These are phyloP conservation scores for Candida cerambycidarum DNA, from an alignment of 805 yeast genomes.

Conservation along the genomic window DNA sequence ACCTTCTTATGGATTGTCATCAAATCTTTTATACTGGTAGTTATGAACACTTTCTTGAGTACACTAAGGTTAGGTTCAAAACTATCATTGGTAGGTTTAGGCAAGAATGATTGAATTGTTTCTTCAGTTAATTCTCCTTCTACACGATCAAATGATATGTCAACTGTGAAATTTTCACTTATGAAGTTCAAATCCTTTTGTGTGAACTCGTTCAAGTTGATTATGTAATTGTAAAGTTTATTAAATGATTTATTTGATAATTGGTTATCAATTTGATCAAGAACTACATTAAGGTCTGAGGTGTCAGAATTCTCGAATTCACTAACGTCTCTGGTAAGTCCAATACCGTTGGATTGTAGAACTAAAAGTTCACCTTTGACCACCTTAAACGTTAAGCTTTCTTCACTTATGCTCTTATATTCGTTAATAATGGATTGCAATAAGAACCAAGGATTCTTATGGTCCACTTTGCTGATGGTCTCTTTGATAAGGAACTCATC, in stretches of 20 bases:
- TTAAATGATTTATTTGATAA: constrained; percentile 32
- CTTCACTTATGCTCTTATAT: constrained; percentile 57
- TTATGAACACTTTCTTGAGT: constrained; percentile 24
- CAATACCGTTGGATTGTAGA: constrained; percentile 34
- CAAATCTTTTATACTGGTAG: constrained; percentile 29
- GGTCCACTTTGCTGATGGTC: constrained; percentile 18
- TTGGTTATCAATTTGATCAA: constrained; percentile 21
- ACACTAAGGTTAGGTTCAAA: constrained; percentile 18
- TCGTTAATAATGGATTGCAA: constrained; percentile 74
- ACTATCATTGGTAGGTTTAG: background rate
- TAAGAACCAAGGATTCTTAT: constrained; percentile 60
- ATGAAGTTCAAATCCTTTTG: constrained; percentile 20
- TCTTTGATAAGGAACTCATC: constrained; percentile 21
- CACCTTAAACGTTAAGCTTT: constrained; percentile 52
- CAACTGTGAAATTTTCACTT: constrained; percentile 20
- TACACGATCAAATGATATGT: constrained; percentile 15
- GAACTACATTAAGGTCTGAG: constrained; percentile 19
- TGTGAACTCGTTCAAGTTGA: background rate
- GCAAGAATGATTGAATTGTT: no score
- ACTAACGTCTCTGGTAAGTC: constrained; percentile 32
- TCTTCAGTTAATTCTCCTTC: constrained; percentile 16
- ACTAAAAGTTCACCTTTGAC: constrained; percentile 19
- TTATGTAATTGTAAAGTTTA: constrained; percentile 17
- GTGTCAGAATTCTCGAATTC: constrained; percentile 26
- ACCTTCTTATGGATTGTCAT: constrained; percentile 25